Evolutionary conservation across 805 yeast genomes (phyloP), one percentile per base, ranked within the genome.

Genomic region (Clavispora fructus): DNA sequence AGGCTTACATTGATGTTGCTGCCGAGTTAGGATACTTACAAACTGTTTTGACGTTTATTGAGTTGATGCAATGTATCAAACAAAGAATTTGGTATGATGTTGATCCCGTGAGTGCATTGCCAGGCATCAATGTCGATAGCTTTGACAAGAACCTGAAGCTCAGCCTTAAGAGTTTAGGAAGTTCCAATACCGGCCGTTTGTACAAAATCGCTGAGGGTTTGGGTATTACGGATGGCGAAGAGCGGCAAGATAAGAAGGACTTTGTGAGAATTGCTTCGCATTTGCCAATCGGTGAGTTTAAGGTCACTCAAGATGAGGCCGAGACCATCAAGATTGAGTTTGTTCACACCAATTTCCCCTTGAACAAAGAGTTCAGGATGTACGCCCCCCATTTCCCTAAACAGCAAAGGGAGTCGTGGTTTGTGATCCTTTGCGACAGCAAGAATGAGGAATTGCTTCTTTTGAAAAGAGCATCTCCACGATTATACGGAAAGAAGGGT

Each of bases 381-480:
- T 80, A 83, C 57, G 74, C 91, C 47, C 92, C 95, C 2, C 79
- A 78, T 55, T 94, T 87, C 68, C 95, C 96, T 39, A 92, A 94
- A 64, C 72, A 82, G 2, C 99, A 94, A 65, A 83, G 89, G 58
- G 98, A 94, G 61, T 81, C 95, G 0, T 94, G 99, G 98, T 88
- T 92, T 62, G 77, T 83, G 9, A 77, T 92, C 41, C 54, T 83
- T 9, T 68, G 78, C 49, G 80, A 82, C 50, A 65, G 66, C 26
- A 64, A 68, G 7, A 69, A 64, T 2, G 75, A 75, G 39, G 87
- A 83, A 56, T 60, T 92, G 26, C 64, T 77, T 33, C 72, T 84
- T 37, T 68, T 92, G 39, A 88, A 87, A 58, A 79, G 98, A 57
- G 85, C 89, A 5, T 82, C 86, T 25, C 94, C 94, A 2, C 71